Percentiles rank a stretch among this genome's conserved stretches.
Evolutionary conservation across 176 grass and related monocot genomes (phyloP).

Genomic region (Cocos nucifera): DNA sequence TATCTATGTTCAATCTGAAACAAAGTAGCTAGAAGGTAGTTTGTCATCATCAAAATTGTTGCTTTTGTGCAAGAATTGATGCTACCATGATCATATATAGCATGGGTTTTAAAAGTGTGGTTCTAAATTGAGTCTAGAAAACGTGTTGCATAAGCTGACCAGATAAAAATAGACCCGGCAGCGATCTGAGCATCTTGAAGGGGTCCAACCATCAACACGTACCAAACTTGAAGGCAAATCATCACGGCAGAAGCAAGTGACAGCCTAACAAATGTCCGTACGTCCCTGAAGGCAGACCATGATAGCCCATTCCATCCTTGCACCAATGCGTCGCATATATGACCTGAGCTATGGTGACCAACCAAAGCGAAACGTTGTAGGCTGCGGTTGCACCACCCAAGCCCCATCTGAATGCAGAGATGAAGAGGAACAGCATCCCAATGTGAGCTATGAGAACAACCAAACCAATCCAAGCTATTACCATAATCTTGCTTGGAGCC

Average conservation of each 20-base stretch:
- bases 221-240: conserved; percentile 48
- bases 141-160: neutral
- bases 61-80: no score
- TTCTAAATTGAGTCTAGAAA: neutral
- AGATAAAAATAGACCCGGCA: conserved; percentile 41
- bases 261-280: conserved; percentile 35
- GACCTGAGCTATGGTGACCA: no score
- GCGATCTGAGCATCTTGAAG: conserved; percentile 30
- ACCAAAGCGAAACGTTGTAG: no score
- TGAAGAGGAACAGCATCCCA: conserved; percentile 17
- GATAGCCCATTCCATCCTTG: conserved; percentile 37
- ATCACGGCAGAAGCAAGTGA: conserved; percentile 37
- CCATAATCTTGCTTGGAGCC: conserved; percentile 45
- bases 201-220: conserved; percentile 37
- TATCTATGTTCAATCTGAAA: conserved; percentile 59
- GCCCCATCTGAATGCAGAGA: conserved; percentile 29
- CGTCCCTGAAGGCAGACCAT: conserved; percentile 17
- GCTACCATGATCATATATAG: no score
- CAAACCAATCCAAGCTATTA: conserved; percentile 39
- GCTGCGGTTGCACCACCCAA: neutral
- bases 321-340: no score
- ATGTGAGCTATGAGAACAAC: neutral
- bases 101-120: no score
- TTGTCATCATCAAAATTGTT: no score
- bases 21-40: neutral